These are phyloP conservation scores for Penicillium malachiteum DNA, from an alignment of 495 filamentous ascomycete species.

Conservation along the genomic window DNA sequence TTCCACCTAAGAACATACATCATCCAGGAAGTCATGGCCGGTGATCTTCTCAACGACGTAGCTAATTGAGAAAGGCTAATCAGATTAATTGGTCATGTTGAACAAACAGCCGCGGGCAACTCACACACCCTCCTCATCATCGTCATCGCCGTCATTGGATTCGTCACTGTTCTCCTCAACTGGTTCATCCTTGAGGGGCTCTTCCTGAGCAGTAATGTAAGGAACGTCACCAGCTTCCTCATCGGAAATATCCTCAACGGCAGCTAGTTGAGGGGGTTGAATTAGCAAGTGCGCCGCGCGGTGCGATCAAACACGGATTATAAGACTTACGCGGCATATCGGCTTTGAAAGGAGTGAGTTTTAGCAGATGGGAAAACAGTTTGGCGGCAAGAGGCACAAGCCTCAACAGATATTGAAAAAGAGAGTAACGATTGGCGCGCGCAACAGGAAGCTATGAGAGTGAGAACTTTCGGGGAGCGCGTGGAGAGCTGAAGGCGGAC, in stretches of 20 bases:
- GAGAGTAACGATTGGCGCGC: neutral
- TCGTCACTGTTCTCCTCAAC: neutral
- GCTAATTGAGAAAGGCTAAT: constrained; percentile 32
- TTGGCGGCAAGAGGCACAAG: constrained; percentile 24
- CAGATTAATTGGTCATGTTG: constrained; percentile 21
- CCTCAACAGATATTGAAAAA: constrained; percentile 3
- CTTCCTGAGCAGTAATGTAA: constrained; percentile 30
- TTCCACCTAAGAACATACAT: constrained; percentile 22
- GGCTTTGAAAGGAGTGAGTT: constrained; percentile 18
- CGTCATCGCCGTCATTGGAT: constrained; percentile 18
- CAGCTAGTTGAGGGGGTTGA: constrained; percentile 36
- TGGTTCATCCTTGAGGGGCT: constrained; percentile 3
- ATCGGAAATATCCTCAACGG: constrained; percentile 44
- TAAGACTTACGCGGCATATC: constrained; percentile 42
- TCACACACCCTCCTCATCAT: constrained; percentile 44
- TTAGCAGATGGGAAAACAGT: constrained; percentile 34
- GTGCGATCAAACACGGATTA: constrained; percentile 13
- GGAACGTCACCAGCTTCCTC: constrained; percentile 48
- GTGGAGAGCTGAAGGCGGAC: constrained; percentile 27
- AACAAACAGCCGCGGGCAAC: constrained; percentile 3
- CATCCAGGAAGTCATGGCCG: constrained; percentile 42
- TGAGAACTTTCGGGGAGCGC: constrained; percentile 6
- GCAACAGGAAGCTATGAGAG: neutral
- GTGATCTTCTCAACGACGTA: constrained; percentile 61
- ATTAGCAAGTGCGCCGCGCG: constrained; percentile 11